phyloP scores from a whole-genome alignment of 495 filamentous ascomycete species.

The Staphylotrichum longicolle region DNA sequence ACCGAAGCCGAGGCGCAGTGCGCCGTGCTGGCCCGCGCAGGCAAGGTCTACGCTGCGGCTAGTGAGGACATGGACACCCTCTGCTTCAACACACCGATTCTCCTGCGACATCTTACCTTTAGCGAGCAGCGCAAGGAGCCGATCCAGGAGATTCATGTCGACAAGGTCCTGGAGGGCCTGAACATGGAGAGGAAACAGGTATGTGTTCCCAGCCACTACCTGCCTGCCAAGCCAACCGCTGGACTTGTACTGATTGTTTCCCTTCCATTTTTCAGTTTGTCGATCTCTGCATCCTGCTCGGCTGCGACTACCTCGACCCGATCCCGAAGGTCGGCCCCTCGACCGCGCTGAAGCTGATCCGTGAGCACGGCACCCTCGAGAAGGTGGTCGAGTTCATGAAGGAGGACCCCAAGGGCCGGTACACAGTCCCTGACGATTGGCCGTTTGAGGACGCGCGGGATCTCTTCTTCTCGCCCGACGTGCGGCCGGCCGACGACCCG shows the following conservation, averaged over 20 bases:
- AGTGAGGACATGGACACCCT: conserved; percentile 99
- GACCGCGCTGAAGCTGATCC: conserved; percentile 89
- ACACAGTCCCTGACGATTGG: conserved; percentile 85
- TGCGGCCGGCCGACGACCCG: conserved; percentile 77
- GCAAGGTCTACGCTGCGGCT: conserved; percentile 94
- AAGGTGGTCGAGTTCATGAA: conserved; percentile 77
- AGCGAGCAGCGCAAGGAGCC: conserved; percentile 96
- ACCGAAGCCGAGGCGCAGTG: conserved; percentile 98
- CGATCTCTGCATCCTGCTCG: conserved; percentile 95
- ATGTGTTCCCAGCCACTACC: conserved; percentile 13
- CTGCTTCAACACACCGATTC: conserved; percentile 88
- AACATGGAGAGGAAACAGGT: conserved; percentile 83
- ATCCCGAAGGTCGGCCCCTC: conserved; percentile 89
- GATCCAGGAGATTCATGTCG: conserved; percentile 89
- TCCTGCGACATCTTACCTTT: conserved; percentile 91
- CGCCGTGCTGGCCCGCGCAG: conserved; percentile 82
- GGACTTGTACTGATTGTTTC: neutral
- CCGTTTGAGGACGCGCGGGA: conserved; percentile 87
- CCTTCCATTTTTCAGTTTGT: conserved; percentile 63
- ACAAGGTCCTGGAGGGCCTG: conserved; percentile 78
- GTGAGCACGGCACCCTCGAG: conserved; percentile 82
- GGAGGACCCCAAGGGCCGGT: conserved; percentile 73
- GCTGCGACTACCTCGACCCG: conserved; percentile 96
- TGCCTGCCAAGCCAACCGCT: neutral
- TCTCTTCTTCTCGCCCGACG: conserved; percentile 86